Conservation (phyloP, 2,329 filamentous ascomycete genomes). For the Trichophyton schoenleinii region DNA sequence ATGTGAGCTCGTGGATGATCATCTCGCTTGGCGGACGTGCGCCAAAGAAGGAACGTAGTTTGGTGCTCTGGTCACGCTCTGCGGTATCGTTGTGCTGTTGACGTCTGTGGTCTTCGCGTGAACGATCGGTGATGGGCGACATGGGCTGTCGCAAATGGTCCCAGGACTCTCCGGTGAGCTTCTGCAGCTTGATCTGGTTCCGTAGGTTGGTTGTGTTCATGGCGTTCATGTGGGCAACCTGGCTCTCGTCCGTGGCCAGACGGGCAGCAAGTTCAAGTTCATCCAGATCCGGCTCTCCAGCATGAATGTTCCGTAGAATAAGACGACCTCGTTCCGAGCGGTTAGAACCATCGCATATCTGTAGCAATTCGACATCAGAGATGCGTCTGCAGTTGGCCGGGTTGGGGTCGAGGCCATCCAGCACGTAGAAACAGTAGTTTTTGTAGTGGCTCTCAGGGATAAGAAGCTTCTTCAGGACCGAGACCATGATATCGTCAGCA, state of each 20-base stretch:
- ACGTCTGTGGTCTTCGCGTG: constrained; percentile 37
- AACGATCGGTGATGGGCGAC: constrained; percentile 49
- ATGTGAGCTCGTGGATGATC: constrained; percentile 89
- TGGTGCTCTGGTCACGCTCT: constrained; percentile 21
- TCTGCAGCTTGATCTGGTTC: constrained; percentile 77
- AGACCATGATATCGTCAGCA: constrained; percentile 82
- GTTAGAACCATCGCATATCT: constrained; percentile 75
- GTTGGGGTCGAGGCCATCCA: constrained; percentile 73
- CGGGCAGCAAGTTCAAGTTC: constrained; percentile 78
- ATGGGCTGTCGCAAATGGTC: constrained; percentile 75
- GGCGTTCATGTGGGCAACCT: constrained; percentile 55
- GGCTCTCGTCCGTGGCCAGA: constrained; percentile 78
- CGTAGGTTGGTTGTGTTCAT: constrained; percentile 53
- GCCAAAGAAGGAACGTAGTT: constrained; percentile 60
- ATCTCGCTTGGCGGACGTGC: constrained; percentile 89
- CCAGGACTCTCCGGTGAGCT: constrained; percentile 78
- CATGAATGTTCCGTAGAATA: constrained; percentile 84
- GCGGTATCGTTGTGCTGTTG: constrained; percentile 8
- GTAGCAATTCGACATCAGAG: constrained; percentile 75
- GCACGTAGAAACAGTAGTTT: constrained; percentile 93
- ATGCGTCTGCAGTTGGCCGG: constrained; percentile 69
- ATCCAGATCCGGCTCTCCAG: constrained; percentile 73
- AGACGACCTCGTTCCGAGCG: constrained; percentile 79
- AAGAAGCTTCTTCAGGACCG: constrained; percentile 75
- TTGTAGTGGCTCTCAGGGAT: constrained; percentile 82